Percentiles rank a stretch among this genome's conserved stretches.
Evolutionary conservation across 202 grass and related monocot genomes (phyloP).

Genomic region (Cymbopogon flexuosus): DNA sequence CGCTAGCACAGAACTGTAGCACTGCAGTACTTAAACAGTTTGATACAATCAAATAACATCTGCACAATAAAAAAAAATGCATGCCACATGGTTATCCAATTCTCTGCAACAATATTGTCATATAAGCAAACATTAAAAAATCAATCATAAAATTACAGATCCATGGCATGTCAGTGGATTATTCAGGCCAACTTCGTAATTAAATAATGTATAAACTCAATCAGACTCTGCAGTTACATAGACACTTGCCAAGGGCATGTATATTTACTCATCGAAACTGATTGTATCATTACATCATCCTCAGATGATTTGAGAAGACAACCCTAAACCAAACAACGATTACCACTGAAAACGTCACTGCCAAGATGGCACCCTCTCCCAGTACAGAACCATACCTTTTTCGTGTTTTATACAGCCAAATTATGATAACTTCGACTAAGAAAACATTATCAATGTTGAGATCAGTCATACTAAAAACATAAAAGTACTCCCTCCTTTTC

Average conservation of each 20-base stretch:
- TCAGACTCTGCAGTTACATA: background rate
- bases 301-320: background rate
- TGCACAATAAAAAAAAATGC: conserved; percentile 22
- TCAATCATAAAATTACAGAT: conserved; percentile 15
- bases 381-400: background rate
- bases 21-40: conserved; percentile 18
- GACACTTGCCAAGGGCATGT: background rate
- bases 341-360: background rate
- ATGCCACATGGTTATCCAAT: background rate
- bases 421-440: background rate
- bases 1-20: background rate
- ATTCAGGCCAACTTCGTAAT: background rate
- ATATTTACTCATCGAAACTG: background rate
- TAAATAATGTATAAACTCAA: background rate
- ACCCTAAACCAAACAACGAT: background rate
- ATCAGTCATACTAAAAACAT: background rate
- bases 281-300: background rate
- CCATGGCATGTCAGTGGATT: background rate
- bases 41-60: conserved; percentile 2
- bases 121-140: background rate
- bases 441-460: background rate
- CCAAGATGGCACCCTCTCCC: background rate
- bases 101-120: background rate
- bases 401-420: background rate
- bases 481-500: background rate